Conservation (phyloP, 352 stramenopile genomes). For the Phytophthora ohioensis region DNA sequence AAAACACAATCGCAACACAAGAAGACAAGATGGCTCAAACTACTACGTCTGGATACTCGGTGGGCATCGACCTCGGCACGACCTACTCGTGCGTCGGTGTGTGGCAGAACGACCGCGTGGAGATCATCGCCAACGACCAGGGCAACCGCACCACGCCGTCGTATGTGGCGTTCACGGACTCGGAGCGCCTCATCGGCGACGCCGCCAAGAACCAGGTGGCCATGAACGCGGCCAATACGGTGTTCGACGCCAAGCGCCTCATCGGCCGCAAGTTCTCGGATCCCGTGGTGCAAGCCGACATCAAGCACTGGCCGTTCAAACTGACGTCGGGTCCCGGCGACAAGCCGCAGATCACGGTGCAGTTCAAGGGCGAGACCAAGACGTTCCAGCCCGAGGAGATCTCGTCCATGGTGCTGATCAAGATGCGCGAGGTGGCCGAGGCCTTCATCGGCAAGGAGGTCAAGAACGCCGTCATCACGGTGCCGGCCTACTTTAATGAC, state of each 20-base stretch:
- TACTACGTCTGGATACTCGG: slow-evolving; percentile 41
- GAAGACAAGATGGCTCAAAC: slow-evolving; percentile 51
- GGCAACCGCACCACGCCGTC: slow-evolving; percentile 95
- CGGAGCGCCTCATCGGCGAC: slow-evolving; percentile 93
- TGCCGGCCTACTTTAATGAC: slow-evolving; percentile 95
- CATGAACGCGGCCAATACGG: slow-evolving; percentile 94
- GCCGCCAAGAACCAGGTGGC: slow-evolving; percentile 92
- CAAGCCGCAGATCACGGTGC: slow-evolving; percentile 77
- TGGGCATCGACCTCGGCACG: slow-evolving; percentile 93
- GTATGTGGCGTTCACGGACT: slow-evolving; percentile 95
- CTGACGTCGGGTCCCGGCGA: slow-evolving; percentile 52
- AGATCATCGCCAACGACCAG: slow-evolving; percentile 96
- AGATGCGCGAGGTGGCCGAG: slow-evolving; percentile 76
- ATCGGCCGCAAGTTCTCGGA: slow-evolving; percentile 82
- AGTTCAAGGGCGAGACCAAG: slow-evolving; percentile 77
- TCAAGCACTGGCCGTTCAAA: too few species aligned
- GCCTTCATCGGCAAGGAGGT: slow-evolving; percentile 68
- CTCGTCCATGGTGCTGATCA: slow-evolving; percentile 77
- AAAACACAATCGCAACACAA: slow-evolving; percentile 38
- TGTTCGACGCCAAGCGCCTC: slow-evolving; percentile 97
- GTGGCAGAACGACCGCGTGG: slow-evolving; percentile 93
- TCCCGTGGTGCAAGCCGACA: too few species aligned
- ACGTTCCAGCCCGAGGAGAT: slow-evolving; percentile 85
- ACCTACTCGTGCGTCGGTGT: slow-evolving; percentile 95
- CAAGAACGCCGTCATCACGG: slow-evolving; percentile 91